These are phyloP conservation scores for Microsporum ferrugineum DNA, from an alignment of 2,329 filamentous ascomycete genomes.

Conservation along the genomic window DNA sequence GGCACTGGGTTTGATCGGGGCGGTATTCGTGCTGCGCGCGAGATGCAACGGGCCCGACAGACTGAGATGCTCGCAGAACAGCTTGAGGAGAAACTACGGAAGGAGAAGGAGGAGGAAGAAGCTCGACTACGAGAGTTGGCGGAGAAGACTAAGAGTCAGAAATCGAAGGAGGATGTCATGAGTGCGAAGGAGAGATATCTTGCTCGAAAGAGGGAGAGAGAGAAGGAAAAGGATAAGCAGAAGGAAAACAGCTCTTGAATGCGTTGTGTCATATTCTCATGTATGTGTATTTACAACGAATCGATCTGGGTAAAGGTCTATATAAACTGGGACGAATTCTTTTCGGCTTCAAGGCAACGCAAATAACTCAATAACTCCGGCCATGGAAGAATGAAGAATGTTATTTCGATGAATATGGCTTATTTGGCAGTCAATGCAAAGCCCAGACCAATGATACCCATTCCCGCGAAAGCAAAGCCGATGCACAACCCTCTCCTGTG, in stretches of 20 bases:
- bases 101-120: conserved; percentile 47
- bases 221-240: conserved; percentile 27
- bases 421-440: conserved; percentile 61
- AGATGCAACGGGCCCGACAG: conserved; percentile 43
- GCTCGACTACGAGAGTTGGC: conserved; percentile 43
- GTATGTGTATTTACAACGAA: neutral
- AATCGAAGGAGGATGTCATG: conserved; percentile 46
- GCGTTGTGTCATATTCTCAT: neutral
- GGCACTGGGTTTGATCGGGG: conserved; percentile 16
- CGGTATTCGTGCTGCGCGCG: conserved; percentile 29
- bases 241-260: conserved; percentile 12
- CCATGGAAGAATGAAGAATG: neutral
- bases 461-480: conserved; percentile 43
- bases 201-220: conserved; percentile 46
- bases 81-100: conserved; percentile 44
- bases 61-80: conserved; percentile 50
- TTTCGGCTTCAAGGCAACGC: neutral
- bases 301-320: neutral
- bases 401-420: neutral
- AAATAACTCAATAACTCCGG: neutral
- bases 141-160: conserved; percentile 47
- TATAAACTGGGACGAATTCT: neutral
- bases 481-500: conserved; percentile 30
- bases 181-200: conserved; percentile 52
- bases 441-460: conserved; percentile 76